Evolutionary conservation across 2,329 filamentous ascomycete genomes (phyloP).

Genomic region (Fusarium pilosicola): DNA sequence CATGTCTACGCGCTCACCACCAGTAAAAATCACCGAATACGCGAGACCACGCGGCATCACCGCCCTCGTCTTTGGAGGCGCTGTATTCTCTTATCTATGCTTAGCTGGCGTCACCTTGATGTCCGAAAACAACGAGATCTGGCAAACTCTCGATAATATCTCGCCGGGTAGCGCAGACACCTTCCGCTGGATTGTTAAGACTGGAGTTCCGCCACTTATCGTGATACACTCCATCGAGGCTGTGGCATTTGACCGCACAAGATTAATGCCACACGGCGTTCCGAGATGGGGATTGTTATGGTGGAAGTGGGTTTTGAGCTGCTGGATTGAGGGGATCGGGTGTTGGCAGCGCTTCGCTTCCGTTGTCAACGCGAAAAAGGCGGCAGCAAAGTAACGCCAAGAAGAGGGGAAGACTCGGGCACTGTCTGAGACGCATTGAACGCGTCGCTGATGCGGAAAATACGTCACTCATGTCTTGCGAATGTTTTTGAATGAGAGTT

Average conservation of each 20-base stretch:
- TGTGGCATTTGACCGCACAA: not conserved
- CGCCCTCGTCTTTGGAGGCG: not conserved
- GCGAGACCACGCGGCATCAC: not conserved
- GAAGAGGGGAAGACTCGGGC: not conserved
- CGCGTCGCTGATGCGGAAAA: no score
- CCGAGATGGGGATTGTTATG: not conserved
- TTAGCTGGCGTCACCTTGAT: not conserved
- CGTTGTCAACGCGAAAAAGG: not conserved
- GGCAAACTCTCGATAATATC: not conserved
- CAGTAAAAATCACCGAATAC: not conserved
- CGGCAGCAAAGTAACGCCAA: not conserved
- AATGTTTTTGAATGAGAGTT: not conserved
- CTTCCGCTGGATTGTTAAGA: not conserved
- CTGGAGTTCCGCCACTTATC: not conserved
- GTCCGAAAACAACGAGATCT: not conserved
- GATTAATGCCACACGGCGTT: not conserved
- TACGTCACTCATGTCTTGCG: not conserved
- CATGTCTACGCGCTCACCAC: not conserved
- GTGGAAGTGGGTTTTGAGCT: not conserved
- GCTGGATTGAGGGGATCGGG: not conserved
- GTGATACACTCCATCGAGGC: not conserved
- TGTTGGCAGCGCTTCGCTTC: not conserved
- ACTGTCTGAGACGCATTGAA: no score
- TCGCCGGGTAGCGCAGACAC: not conserved
- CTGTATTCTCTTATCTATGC: not conserved